phyloP scores from a whole-genome alignment of 306 rosid species.

The Malus sylvestris region DNA sequence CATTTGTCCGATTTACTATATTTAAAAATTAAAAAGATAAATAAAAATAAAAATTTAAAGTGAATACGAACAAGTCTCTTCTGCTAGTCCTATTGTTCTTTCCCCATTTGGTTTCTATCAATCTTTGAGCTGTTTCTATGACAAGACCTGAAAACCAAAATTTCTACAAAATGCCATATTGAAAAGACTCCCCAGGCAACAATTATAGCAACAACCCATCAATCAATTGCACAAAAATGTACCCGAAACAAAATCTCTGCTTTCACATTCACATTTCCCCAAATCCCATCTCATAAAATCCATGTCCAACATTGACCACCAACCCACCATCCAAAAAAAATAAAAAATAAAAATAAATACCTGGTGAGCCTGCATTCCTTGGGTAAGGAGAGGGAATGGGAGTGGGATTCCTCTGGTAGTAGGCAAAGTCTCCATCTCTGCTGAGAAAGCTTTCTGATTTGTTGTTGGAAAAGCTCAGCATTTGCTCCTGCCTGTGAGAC shows the following conservation, averaged over 20 bases:
- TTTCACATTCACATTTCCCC: background rate
- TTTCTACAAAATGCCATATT: constrained; percentile 8
- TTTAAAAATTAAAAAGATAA: background rate
- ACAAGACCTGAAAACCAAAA: constrained; percentile 15
- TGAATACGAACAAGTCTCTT: background rate
- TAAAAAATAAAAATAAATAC: constrained; percentile 11
- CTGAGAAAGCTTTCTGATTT: constrained; percentile 22
- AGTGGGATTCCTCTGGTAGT: constrained; percentile 15
- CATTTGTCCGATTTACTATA: background rate
- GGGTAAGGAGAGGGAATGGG: constrained; percentile 10
- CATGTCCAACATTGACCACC: background rate
- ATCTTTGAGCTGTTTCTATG: background rate
- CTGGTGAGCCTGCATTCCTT: constrained; percentile 23
- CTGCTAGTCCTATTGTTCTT: background rate
- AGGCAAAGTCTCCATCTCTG: constrained; percentile 25
- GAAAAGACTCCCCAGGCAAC: background rate
- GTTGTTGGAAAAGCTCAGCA: constrained; percentile 47
- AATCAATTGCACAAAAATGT: constrained; percentile 4
- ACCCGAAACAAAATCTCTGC: background rate
- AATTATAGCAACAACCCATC: constrained; percentile 3
- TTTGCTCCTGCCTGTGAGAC: constrained; percentile 29
- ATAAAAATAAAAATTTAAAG: background rate
- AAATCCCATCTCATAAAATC: background rate
- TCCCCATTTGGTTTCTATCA: constrained; percentile 1
- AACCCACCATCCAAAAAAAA: background rate